Evolutionary conservation across 768 basidiomycete species (phyloP).

Genomic region (Boletus rubescentipes): DNA sequence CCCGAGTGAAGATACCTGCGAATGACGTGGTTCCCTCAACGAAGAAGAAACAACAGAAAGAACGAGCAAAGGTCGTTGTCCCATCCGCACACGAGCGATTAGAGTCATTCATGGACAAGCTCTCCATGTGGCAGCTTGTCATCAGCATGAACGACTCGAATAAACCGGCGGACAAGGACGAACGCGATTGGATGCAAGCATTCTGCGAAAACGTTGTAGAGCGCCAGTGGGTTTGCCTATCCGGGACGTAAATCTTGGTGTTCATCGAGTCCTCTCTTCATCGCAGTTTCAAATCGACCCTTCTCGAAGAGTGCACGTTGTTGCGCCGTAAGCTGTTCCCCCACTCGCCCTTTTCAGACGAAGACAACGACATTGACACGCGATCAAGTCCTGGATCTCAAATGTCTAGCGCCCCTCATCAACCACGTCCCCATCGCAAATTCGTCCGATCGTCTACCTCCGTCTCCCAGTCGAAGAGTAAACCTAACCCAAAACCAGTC

Average conservation of each 20-base stretch:
- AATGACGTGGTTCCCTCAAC: conserved; percentile 28
- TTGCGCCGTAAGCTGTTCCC: conserved; percentile 69
- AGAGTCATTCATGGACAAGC: conserved; percentile 75
- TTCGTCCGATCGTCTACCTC: conserved; percentile 11
- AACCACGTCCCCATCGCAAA: conserved; percentile 14
- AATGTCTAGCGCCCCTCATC: background rate
- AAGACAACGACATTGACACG: conserved; percentile 23
- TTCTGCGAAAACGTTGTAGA: conserved; percentile 72
- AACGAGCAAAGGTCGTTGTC: conserved; percentile 21
- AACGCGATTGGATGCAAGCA: conserved; percentile 71
- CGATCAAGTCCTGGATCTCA: conserved; percentile 14
- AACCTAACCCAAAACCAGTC: conserved; percentile 4
- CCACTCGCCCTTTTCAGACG: conserved; percentile 57
- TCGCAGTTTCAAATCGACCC: conserved; percentile 51
- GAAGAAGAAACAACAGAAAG: conserved; percentile 32
- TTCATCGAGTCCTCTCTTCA: background rate
- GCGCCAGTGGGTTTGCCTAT: conserved; percentile 45
- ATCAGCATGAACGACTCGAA: conserved; percentile 37
- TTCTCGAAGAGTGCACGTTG: conserved; percentile 55
- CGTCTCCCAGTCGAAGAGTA: conserved; percentile 11
- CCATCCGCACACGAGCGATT: conserved; percentile 48
- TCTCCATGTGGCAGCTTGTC: conserved; percentile 74
- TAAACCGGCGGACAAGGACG: conserved; percentile 22
- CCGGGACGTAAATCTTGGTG: background rate
- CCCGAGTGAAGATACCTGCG: conserved; percentile 25